phyloP scores from a whole-genome alignment of 164 flowering plant genomes.

The Tinospora cordifolia region DNA sequence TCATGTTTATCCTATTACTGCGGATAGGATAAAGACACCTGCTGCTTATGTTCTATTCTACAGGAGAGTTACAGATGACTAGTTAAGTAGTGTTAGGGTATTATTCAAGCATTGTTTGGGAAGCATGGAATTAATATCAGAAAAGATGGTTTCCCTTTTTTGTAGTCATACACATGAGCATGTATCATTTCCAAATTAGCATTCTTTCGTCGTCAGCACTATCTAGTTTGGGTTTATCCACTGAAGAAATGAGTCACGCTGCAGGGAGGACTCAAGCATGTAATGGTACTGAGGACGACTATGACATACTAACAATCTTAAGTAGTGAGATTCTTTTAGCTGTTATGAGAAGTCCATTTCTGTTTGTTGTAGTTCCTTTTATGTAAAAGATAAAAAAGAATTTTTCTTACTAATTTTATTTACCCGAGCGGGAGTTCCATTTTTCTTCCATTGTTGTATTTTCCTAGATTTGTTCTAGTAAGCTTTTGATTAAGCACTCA shows the following conservation, averaged over 20 bases:
- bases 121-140: conserved; percentile 8
- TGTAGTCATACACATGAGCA: conserved; percentile 13
- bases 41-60: conserved; percentile 95
- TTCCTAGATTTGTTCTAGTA: conserved; percentile 4
- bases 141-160: conserved; percentile 12
- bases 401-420: conserved; percentile 2
- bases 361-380: conserved; percentile 8
- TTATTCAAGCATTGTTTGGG: conserved; percentile 7
- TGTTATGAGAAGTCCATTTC: conserved; percentile 2
- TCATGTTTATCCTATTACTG: conserved; percentile 52
- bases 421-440: background rate
- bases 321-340: conserved; percentile 14
- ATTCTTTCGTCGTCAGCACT: conserved; percentile 15
- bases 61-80: conserved; percentile 51
- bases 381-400: conserved; percentile 6
- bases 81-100: conserved; percentile 3
- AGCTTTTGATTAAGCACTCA: background rate
- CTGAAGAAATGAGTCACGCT: conserved; percentile 5
- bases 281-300: conserved; percentile 15
- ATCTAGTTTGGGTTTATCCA: conserved; percentile 9
- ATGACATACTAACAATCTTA: conserved; percentile 26
- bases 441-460: background rate
- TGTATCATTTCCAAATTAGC: conserved; percentile 13
- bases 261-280: conserved; percentile 5
- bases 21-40: conserved; percentile 70